Conservation (phyloP, 495 filamentous ascomycete genomes). For the Cercophora samala region DNA sequence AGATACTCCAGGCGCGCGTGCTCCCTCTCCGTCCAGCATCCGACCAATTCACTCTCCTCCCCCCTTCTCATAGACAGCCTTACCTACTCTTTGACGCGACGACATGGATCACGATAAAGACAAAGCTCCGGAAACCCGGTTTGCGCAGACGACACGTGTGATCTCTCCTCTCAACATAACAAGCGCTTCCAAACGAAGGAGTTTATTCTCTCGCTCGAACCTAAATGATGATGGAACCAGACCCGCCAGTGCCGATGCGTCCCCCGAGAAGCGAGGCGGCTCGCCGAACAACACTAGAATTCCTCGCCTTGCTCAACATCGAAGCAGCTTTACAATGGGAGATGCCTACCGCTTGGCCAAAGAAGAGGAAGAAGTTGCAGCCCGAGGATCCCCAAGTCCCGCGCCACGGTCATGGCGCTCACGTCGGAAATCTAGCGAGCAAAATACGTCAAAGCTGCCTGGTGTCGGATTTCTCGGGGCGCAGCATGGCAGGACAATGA, state of each 20-base stretch:
- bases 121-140: constrained; percentile 12
- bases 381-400: constrained; percentile 47
- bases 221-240: constrained; percentile 19
- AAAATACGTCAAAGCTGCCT: constrained; percentile 20
- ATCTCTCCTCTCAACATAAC: constrained; percentile 27
- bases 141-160: constrained; percentile 22
- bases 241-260: constrained; percentile 15
- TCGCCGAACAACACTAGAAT: constrained; percentile 40
- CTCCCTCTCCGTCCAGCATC: neutral
- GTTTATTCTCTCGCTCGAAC: constrained; percentile 25
- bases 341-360: constrained; percentile 45
- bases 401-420: constrained; percentile 40
- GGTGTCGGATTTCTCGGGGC: constrained; percentile 12
- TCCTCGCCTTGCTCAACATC: constrained; percentile 34
- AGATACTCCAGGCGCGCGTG: neutral
- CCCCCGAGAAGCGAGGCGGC: constrained; percentile 22
- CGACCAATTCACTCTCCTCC: neutral
- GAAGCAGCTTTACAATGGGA: constrained; percentile 34
- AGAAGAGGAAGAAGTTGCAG: constrained; percentile 40
- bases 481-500: neutral
- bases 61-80: neutral
- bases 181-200: constrained; percentile 26
- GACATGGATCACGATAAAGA: constrained; percentile 29
- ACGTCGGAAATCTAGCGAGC: constrained; percentile 29
- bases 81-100: neutral